Percentiles rank a stretch among this genome's conserved stretches.
Evolutionary conservation across 345 rosid genomes (phyloP).

Genomic region (Moricandia moricandioides): DNA sequence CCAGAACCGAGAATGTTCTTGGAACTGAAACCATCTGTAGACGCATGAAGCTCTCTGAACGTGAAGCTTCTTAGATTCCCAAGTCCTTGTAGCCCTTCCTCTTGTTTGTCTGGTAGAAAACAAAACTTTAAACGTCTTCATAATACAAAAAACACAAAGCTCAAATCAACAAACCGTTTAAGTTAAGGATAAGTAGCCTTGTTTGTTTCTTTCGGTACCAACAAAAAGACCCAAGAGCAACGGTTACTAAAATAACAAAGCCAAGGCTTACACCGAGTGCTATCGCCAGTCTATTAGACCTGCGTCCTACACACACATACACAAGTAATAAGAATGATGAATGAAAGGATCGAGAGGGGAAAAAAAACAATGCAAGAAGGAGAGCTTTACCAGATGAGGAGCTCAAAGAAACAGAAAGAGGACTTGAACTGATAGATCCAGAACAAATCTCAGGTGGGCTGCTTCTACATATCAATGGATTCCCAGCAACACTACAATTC

Average conservation of each 20-base stretch:
- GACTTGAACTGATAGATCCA: constrained; percentile 50
- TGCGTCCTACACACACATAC: not conserved
- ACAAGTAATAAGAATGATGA: not conserved
- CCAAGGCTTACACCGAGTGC: constrained; percentile 65
- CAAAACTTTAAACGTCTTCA: not conserved
- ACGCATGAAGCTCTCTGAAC: constrained; percentile 72
- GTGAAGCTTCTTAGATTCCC: constrained; percentile 80
- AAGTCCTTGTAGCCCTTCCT: constrained; percentile 59
- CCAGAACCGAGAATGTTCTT: constrained; percentile 88
- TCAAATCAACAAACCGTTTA: constrained; percentile 45
- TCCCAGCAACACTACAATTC: constrained; percentile 66
- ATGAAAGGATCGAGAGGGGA: not conserved
- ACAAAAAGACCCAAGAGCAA: constrained; percentile 50
- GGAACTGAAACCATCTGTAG: constrained; percentile 76
- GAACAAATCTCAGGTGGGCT: constrained; percentile 53
- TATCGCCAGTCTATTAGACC: constrained; percentile 50
- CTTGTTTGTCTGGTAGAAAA: constrained; percentile 54
- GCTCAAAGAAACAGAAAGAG: constrained; percentile 52
- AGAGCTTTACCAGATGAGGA: constrained; percentile 44
- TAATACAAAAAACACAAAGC: not conserved
- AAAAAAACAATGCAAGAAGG: constrained; percentile 5
- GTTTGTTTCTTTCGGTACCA: constrained; percentile 53
- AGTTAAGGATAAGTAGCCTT: constrained; percentile 45
- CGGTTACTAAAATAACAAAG: constrained; percentile 41
- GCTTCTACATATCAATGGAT: constrained; percentile 74